phyloP scores from a whole-genome alignment of 805 yeast genomes.

The Kodamaea sagamina region DNA sequence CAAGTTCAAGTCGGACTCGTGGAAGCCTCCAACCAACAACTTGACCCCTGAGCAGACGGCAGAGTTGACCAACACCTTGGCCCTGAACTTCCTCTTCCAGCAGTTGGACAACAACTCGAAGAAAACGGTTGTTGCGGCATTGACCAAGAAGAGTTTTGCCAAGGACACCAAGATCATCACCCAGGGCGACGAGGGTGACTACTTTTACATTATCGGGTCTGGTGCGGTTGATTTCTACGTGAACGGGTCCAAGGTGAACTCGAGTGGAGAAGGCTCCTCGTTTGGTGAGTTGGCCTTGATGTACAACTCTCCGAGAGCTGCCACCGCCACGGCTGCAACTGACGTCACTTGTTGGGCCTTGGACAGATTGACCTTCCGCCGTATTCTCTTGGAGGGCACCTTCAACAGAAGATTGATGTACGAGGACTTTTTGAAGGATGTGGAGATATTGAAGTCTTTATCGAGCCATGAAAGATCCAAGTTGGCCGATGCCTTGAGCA shows the following conservation, averaged over 20 bases:
- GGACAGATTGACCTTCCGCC: constrained; percentile 89
- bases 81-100: constrained; percentile 80
- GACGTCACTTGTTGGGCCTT: constrained; percentile 79
- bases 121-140: constrained; percentile 77
- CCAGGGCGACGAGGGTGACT: constrained; percentile 96
- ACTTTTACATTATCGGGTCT: constrained; percentile 78
- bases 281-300: constrained; percentile 97
- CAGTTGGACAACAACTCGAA: constrained; percentile 79
- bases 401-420: constrained; percentile 87
- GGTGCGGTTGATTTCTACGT: constrained; percentile 84
- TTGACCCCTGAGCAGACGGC: constrained; percentile 62
- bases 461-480: constrained; percentile 82
- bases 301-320: constrained; percentile 98
- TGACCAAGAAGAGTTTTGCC: constrained; percentile 66
- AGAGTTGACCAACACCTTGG: constrained; percentile 69
- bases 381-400: constrained; percentile 87
- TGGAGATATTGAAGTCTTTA: constrained; percentile 74
- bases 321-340: constrained; percentile 77
- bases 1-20: constrained; percentile 61
- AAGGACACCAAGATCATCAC: constrained; percentile 68
- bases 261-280: constrained; percentile 82
- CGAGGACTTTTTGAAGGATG: constrained; percentile 83
- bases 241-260: constrained; percentile 66
- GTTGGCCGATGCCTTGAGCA: constrained; percentile 90
- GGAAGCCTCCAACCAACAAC: constrained; percentile 73